A percentile compares a stretch with the other conserved stretches of the same genome.
phyloP scores from a whole-genome alignment of 768 basidiomycete species.

The Podaxis sp. region DNA sequence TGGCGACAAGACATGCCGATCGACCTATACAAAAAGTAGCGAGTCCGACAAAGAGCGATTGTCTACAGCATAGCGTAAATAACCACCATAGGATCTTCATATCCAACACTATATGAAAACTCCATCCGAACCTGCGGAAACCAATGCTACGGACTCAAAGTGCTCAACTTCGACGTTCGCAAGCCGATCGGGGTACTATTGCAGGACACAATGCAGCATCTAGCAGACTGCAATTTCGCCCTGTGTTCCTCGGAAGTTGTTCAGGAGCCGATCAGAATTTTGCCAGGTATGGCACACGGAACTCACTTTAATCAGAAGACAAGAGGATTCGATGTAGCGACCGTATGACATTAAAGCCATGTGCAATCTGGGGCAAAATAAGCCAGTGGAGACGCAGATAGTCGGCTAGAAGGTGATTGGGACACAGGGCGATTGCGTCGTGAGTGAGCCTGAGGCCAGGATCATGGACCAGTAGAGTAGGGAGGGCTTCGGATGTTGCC shows the following conservation, averaged over 20 bases:
- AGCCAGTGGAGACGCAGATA: not conserved
- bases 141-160: too few relatives aligned
- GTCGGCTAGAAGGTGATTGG: slow-evolving; percentile 8
- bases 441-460: not conserved
- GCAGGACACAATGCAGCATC: too few relatives aligned
- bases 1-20: too few relatives aligned
- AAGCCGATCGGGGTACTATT: too few relatives aligned
- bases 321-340: not conserved
- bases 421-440: not conserved
- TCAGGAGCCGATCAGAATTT: not conserved
- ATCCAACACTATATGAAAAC: too few relatives aligned
- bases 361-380: not conserved
- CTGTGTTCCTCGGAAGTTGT: not conserved
- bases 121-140: too few relatives aligned
- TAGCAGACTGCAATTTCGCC: too few relatives aligned
- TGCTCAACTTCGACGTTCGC: too few relatives aligned
- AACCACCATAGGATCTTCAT: too few relatives aligned
- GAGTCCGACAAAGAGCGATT: too few relatives aligned
- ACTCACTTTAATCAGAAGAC: not conserved
- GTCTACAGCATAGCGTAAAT: too few relatives aligned
- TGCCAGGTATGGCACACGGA: not conserved
- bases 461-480: not conserved
- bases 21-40: too few relatives aligned
- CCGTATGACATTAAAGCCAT: not conserved
- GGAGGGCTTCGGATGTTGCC: slow-evolving; percentile 8